Conservation (phyloP, 2,329 filamentous ascomycete genomes). For the Fusarium paranaense region DNA sequence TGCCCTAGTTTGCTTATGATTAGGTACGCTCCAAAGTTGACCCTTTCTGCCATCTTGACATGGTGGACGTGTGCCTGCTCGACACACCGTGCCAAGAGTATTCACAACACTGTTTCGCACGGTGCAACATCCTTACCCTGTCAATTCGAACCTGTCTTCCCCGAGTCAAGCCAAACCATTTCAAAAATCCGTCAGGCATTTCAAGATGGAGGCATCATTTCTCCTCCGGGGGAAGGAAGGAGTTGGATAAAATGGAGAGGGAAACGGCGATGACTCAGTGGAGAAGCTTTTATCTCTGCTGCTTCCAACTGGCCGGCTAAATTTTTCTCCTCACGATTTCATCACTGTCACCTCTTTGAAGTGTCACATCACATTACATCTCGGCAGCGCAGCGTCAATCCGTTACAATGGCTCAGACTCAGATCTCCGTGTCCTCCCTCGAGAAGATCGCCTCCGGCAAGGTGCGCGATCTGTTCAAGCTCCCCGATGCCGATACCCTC, state of each 20-base stretch:
- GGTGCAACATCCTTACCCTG: neutral
- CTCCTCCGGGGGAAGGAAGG: neutral
- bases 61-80: too few relatives aligned
- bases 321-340: conserved; percentile 39
- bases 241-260: neutral
- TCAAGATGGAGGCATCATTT: conserved; percentile 3
- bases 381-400: neutral
- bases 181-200: neutral
- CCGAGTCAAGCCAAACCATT: neutral
- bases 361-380: conserved; percentile 6
- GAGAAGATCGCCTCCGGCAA: conserved; percentile 65
- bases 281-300: conserved; percentile 29
- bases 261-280: conserved; percentile 32
- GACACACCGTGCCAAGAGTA: neutral
- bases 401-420: conserved; percentile 29
- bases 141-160: neutral
- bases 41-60: too few relatives aligned
- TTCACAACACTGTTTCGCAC: neutral
- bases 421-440: conserved; percentile 47
- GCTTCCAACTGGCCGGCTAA: conserved; percentile 32
- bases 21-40: too few relatives aligned
- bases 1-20: too few relatives aligned
- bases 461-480: conserved; percentile 83
- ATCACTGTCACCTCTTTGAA: conserved; percentile 24
- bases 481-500: conserved; percentile 74